Evolutionary conservation across 306 rosid genomes (phyloP), one percentile per base, ranked within the genome.

Genomic region (Gleditsia sinensis): DNA sequence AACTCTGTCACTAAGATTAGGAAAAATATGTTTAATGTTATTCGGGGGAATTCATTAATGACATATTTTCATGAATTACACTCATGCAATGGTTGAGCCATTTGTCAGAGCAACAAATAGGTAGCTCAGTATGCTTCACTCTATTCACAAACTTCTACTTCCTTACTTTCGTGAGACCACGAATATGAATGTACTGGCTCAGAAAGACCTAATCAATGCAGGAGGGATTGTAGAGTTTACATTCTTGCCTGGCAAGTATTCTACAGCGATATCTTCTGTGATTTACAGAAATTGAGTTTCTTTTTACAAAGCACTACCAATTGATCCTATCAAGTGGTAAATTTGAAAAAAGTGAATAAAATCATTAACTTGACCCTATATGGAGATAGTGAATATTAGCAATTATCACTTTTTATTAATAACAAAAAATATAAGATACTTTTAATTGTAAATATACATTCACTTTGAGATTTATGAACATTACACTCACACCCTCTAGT

Each of bases 111-210:
- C 83, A 64, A 79, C 86, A n/a, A 79, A 79, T 11, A 83, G 86
- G 42, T 79, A 79, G 4, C 20, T 83, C 13, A 83, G 81, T 24
- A 83, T 25, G 25, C 60, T 83, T 75, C 86, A 83, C 48, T 83
- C 83, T 0, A 48, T 83, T 24, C 46, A 83, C 6, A 83, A 75
- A 10, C 75, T 83, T 3, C 54, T 83, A 2, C 59, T 32, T 40
- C 86, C 86, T 14, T 83, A 83, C 17, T 83, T 21, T 11, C 86
- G 81, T 19, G 83, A 83, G 19, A 83, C 83, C 3, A 83, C 79
- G 83, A 75, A 70, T 27, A 83, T 83, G 7, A 83, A 83, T 50
- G 68, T 64, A 14, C 67, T 75, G 27, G 86, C 83, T 1, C 17
- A 81, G 25, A 37, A 75, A 21, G 6, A 57, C n/a, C 5, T 83